These are phyloP conservation scores for Trametes gibbosa DNA, from an alignment of 768 basidiomycete genomes.

Conservation along the genomic window DNA sequence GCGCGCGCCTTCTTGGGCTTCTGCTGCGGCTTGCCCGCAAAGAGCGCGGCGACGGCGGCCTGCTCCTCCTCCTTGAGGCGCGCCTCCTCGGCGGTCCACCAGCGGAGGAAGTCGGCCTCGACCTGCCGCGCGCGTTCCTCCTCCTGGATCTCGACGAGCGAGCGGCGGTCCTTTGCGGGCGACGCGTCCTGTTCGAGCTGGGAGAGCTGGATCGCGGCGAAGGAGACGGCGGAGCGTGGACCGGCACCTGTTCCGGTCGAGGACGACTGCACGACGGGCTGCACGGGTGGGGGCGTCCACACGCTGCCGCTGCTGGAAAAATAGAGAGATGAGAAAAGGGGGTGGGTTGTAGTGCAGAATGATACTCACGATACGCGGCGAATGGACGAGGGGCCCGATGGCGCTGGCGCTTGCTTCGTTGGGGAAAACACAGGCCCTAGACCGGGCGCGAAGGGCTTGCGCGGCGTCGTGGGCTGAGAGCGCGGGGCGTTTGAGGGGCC, in stretches of 20 bases:
- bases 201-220: slow-evolving; percentile 80
- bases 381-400: slow-evolving; percentile 25
- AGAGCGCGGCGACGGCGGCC: slow-evolving; percentile 9
- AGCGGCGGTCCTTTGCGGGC: slow-evolving; percentile 51
- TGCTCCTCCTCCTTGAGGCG: slow-evolving; percentile 53
- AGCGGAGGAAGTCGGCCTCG: slow-evolving; percentile 80
- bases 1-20: slow-evolving; percentile 11
- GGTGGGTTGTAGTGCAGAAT: not conserved
- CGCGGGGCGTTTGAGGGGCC: not conserved
- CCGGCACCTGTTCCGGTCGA: not conserved
- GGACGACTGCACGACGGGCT: slow-evolving; percentile 39
- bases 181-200: slow-evolving; percentile 55
- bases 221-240: slow-evolving; percentile 47
- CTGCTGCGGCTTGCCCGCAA: not conserved
- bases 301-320: slow-evolving; percentile 46
- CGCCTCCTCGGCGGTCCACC: slow-evolving; percentile 88
- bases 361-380: slow-evolving; percentile 52
- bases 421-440: slow-evolving; percentile 70
- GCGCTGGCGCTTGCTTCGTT: slow-evolving; percentile 40
- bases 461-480: slow-evolving; percentile 22
- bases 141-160: slow-evolving; percentile 80
- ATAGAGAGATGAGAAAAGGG: not conserved
- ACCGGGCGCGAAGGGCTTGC: slow-evolving; percentile 32
- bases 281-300: slow-evolving; percentile 60
- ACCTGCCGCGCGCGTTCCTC: slow-evolving; percentile 67